Conservation (phyloP, 1,139 yeast genomes). For the Taphrina communis region DNA sequence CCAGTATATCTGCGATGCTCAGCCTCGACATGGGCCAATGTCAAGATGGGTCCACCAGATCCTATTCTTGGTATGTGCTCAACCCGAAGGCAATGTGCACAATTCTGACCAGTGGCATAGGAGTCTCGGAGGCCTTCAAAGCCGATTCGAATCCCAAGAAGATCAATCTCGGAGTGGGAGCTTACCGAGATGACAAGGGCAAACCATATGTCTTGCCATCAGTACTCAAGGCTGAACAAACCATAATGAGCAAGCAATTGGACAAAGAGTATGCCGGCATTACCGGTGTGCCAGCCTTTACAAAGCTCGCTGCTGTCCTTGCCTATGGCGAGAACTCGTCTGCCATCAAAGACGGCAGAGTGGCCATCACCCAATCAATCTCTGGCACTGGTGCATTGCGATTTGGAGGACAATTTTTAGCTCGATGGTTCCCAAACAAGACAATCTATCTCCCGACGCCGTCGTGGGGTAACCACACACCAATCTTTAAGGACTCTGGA, state of each 20-base stretch:
- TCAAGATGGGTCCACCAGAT: conserved; percentile 53
- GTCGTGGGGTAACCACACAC: conserved; percentile 75
- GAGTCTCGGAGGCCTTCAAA: conserved; percentile 56
- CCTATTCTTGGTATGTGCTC: conserved; percentile 55
- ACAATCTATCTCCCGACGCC: conserved; percentile 67
- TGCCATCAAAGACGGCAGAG: conserved; percentile 56
- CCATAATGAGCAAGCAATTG: conserved; percentile 60
- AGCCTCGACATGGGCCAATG: conserved; percentile 44
- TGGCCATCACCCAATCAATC: conserved; percentile 70
- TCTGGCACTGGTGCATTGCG: conserved; percentile 79
- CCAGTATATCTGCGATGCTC: conserved; percentile 22
- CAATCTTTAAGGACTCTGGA: conserved; percentile 59
- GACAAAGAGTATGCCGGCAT: conserved; percentile 94
- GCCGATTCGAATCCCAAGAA: conserved; percentile 62
- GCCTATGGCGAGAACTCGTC: conserved; percentile 65
- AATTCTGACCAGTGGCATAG: conserved; percentile 23
- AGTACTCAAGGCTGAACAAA: conserved; percentile 71
- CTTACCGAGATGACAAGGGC: conserved; percentile 90
- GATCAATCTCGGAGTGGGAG: conserved; percentile 94
- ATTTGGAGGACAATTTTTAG: conserved; percentile 67
- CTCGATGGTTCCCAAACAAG: conserved; percentile 58
- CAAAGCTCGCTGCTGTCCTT: conserved; percentile 75
- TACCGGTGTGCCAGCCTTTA: conserved; percentile 74
- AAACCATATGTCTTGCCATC: conserved; percentile 94
- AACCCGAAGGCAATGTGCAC: not conserved